Base-by-base conservation (phyloP, 495 filamentous ascomycete genomes). In the Pseudoneurospora amorphoporcata region DNA sequence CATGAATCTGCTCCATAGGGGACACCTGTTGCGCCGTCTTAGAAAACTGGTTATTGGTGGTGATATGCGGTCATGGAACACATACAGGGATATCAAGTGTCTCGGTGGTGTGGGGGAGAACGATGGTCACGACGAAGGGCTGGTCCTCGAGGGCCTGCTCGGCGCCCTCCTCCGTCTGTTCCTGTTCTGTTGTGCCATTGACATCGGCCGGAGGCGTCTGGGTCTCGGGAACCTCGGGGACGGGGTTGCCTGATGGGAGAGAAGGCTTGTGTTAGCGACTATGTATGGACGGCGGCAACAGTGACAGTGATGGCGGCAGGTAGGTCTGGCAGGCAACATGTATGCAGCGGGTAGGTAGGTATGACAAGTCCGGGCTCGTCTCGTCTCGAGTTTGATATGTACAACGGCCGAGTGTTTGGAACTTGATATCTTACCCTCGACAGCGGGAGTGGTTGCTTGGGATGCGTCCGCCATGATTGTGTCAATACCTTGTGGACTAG, bases 1-100 rank as follows among this genome's bases (percentile, higher is more conserved):
- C 96, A 82, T 99, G 96, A 68, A 98, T 90, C 79, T 97, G 94
- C 81, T 98, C 96, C 85, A 97, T 90, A 72, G 91, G 90, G 8
- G 94, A 95, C 29, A 98, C 92, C 93, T 96, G 77, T 40, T 68
- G n/a, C 53, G 53, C 37, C 37, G 68, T 69, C 71, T 83, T 81
- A 79, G 76, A 58, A 72, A 3, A 32, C 53, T 65, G 23, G 53
- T 37, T 17, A 43, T 68, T 39, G 53, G 37, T 29, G n/a, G n/a
- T 32, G 19, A 72, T 45, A 53, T 47, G 53, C 72, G 61, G n/a
- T 41, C 38, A 69, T 40, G 71, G 70, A 47, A 81, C 83, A 65
- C 53, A 75, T 82, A 95, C 93, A 89, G 92, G 95, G 70, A 98
- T 88, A 82, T 94, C 88, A 73, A 95, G 91, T 79, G 93, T 86